These are phyloP conservation scores for Botrytis deweyae DNA, from an alignment of 2,329 filamentous ascomycete species.

Conservation along the genomic window DNA sequence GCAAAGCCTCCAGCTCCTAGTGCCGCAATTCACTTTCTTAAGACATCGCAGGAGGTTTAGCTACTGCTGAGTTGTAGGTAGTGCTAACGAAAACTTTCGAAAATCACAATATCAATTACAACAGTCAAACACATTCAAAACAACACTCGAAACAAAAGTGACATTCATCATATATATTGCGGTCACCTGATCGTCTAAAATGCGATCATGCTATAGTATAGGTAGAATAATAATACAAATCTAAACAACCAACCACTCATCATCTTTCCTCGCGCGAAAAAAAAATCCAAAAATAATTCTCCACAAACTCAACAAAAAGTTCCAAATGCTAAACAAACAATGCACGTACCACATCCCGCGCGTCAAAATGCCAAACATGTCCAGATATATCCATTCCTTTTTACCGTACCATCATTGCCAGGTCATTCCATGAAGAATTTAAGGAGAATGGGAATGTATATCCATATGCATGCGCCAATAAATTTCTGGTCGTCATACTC, in stretches of 20 bases:
- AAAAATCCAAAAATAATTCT: background rate
- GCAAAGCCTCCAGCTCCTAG: background rate
- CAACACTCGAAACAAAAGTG: background rate
- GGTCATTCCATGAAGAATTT: background rate
- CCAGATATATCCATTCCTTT: background rate
- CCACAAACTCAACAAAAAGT: background rate
- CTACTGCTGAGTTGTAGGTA: too few relatives aligned
- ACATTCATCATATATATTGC: background rate
- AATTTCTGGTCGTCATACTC: background rate
- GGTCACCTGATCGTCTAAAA: background rate
- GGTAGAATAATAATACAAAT: slow-evolving; percentile 1
- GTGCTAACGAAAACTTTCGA: background rate
- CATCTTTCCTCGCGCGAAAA: background rate
- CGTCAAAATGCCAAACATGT: background rate
- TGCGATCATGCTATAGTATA: background rate
- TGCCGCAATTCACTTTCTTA: background rate
- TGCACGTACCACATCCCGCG: background rate
- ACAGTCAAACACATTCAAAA: too few relatives aligned
- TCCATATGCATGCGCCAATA: background rate
- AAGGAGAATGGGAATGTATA: background rate
- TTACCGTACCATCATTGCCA: slow-evolving; percentile 6
- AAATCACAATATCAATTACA: background rate
- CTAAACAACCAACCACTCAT: background rate
- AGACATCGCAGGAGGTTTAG: background rate
- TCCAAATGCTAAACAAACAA: background rate